Percentiles rank a stretch among this genome's conserved stretches.
phyloP scores from a whole-genome alignment of 1,139 yeast species.

The Geotrichum klebahnii region DNA sequence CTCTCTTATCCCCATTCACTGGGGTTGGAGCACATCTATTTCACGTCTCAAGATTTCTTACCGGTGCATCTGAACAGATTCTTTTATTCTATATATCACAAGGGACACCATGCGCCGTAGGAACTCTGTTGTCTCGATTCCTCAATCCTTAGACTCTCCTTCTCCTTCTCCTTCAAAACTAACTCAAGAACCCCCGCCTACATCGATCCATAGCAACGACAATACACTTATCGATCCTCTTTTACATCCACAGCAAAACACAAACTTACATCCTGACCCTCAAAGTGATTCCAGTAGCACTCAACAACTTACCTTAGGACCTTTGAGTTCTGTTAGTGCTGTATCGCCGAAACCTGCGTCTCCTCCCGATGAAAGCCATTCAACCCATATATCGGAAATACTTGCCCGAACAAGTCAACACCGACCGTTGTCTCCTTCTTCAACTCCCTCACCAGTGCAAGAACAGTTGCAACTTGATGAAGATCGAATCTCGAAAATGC shows the following conservation, averaged over 20 bases:
- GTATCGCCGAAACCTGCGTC: neutral
- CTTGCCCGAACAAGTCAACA: neutral
- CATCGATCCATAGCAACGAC: no score
- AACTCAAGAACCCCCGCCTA: no score
- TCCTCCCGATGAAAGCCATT: slow-evolving; percentile 1
- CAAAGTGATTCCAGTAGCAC: no score
- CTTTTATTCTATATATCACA: no score
- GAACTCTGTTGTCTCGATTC: slow-evolving; percentile 5
- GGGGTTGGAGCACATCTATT: no score
- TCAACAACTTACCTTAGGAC: neutral
- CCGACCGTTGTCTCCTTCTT: slow-evolving; percentile 7
- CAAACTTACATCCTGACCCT: neutral
- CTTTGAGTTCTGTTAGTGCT: no score
- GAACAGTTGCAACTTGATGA: slow-evolving; percentile 6
- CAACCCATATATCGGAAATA: neutral
- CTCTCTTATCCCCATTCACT: no score
- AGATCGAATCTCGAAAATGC: neutral
- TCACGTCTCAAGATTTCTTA: neutral
- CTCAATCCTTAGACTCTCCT: neutral
- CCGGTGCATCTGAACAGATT: no score
- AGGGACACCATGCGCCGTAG: slow-evolving; percentile 4
- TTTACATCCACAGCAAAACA: no score
- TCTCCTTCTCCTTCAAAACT: no score
- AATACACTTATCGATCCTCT: no score
- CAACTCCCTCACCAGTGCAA: slow-evolving; percentile 10